Percentiles rank a stretch among this genome's conserved stretches.
These are phyloP conservation scores for Mariannaea elegans DNA, from an alignment of 2,329 filamentous ascomycete species.

Conservation along the genomic window DNA sequence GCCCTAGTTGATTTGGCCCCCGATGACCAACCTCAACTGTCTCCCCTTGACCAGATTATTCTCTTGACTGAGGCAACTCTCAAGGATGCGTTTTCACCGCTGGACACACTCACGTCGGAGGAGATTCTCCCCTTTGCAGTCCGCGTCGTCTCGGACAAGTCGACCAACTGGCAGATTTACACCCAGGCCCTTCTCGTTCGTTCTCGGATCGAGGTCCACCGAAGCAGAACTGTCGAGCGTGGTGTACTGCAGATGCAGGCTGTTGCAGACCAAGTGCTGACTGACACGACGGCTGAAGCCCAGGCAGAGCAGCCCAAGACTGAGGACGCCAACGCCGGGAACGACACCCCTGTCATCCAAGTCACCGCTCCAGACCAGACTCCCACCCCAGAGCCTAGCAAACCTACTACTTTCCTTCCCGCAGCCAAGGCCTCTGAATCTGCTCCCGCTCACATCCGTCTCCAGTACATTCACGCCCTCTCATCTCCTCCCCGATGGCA, in stretches of 20 bases:
- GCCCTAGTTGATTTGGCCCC: constrained; percentile 74
- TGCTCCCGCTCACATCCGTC: constrained; percentile 77
- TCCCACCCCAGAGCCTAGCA: constrained; percentile 35
- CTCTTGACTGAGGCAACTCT: constrained; percentile 88
- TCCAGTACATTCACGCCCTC: constrained; percentile 85
- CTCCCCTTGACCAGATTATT: constrained; percentile 88
- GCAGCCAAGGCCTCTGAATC: constrained; percentile 78
- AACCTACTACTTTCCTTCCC: constrained; percentile 83
- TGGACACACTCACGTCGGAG: constrained; percentile 88
- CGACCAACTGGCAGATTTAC: constrained; percentile 97
- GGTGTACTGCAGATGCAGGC: constrained; percentile 93
- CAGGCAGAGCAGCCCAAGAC: constrained; percentile 41
- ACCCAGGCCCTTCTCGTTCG: constrained; percentile 91
- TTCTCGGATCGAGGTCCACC: constrained; percentile 88
- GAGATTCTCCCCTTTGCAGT: constrained; percentile 92
- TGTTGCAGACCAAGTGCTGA: constrained; percentile 92
- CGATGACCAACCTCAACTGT: constrained; percentile 81
- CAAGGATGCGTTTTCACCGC: constrained; percentile 85
- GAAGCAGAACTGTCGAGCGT: constrained; percentile 86
- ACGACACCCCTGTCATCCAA: constrained; percentile 55
- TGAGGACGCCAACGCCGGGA: constrained; percentile 37
- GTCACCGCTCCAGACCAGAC: constrained; percentile 51
- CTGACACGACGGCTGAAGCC: constrained; percentile 70
- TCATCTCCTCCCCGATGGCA: constrained; percentile 91
- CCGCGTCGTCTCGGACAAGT: constrained; percentile 86